Evolutionary conservation across 2,329 filamentous ascomycete genomes (phyloP).

Genomic region (Bipolaris cookei): DNA sequence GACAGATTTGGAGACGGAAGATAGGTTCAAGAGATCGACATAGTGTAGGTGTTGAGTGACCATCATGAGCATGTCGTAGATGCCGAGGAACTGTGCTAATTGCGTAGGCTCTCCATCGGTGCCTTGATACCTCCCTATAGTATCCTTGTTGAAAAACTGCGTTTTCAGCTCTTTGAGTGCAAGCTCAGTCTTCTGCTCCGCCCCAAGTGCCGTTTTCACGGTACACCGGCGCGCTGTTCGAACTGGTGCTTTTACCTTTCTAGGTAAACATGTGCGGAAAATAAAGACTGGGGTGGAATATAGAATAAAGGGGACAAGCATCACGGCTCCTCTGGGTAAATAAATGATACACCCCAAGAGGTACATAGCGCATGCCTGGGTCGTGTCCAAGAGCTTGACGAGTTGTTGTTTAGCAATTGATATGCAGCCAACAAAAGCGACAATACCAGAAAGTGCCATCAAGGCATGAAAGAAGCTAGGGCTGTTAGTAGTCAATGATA

Average conservation of each 20-base stretch:
- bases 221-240: slow-evolving; percentile 25
- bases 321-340: slow-evolving; percentile 4
- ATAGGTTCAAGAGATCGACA: slow-evolving; percentile 33
- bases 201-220: slow-evolving; percentile 22
- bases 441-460: slow-evolving; percentile 20
- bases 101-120: slow-evolving; percentile 6
- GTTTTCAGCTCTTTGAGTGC: slow-evolving; percentile 16
- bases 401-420: neutral
- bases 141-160: neutral
- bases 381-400: neutral
- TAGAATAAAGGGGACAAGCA: slow-evolving; percentile 4
- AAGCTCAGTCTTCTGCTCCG: slow-evolving; percentile 21
- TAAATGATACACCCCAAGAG: neutral
- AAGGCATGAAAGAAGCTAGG: slow-evolving; percentile 19
- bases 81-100: slow-evolving; percentile 36
- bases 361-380: neutral
- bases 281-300: slow-evolving; percentile 17
- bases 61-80: slow-evolving; percentile 40
- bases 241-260: slow-evolving; percentile 20
- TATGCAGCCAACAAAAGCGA: slow-evolving; percentile 10
- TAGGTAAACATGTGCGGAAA: slow-evolving; percentile 29
- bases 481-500: neutral
- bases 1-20: slow-evolving; percentile 33
- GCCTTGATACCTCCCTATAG: slow-evolving; percentile 6
- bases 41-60: slow-evolving; percentile 38